Conservation (phyloP, 163 green algal species). For the Chlamydomonas reinhardtii region DNA sequence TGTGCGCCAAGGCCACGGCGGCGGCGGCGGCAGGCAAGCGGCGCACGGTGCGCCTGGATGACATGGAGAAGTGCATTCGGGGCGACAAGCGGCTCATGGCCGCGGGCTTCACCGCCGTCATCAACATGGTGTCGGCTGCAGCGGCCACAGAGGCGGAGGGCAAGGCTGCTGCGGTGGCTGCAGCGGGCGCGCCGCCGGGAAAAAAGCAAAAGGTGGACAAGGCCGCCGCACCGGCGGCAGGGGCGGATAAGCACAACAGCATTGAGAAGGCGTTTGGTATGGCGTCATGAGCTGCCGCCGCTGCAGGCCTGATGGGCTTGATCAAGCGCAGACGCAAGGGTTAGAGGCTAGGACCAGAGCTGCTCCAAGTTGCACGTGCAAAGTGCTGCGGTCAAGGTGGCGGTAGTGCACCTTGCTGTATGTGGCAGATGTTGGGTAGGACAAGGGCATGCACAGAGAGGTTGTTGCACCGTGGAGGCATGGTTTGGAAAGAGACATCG, state of each 20-base stretch:
- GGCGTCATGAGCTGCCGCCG: background rate
- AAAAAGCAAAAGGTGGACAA: slow-evolving; percentile 16
- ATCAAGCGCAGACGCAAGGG: no score
- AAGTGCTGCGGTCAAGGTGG: no score
- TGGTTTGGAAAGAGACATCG: no score
- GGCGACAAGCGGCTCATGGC: slow-evolving; percentile 19
- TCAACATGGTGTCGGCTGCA: slow-evolving; percentile 11
- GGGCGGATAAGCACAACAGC: slow-evolving; percentile 1
- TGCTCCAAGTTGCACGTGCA: no score
- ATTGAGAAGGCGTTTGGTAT: slow-evolving; percentile 29
- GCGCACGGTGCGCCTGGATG: slow-evolving; percentile 34
- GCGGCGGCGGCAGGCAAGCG: slow-evolving; percentile 19
- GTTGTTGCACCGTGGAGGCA: no score
- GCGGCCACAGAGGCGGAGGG: background rate
- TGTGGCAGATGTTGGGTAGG: no score
- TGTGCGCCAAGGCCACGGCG: slow-evolving; percentile 32
- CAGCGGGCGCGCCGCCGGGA: background rate
- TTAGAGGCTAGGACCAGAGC: no score
- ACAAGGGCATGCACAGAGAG: no score
- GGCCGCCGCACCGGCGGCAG: background rate
- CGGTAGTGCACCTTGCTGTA: no score
- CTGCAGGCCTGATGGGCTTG: no score
- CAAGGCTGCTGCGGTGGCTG: background rate
- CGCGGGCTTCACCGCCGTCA: slow-evolving; percentile 3
- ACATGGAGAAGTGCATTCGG: slow-evolving; percentile 12